Base-by-base conservation (phyloP, 805 yeast species). In the Candida nanaspora region DNA sequence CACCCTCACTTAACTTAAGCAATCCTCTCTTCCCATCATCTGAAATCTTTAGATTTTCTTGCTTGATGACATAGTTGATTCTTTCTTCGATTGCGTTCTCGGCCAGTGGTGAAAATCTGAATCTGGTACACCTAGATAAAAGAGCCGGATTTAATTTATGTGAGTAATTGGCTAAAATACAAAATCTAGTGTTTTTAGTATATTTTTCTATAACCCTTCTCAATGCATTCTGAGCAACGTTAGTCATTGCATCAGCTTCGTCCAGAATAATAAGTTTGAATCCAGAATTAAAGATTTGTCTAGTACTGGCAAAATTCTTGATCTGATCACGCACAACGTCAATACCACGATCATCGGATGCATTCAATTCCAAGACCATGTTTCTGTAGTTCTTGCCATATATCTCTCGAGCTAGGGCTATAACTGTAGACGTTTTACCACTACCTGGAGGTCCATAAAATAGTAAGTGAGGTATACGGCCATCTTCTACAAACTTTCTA, bases 391-490 rank as follows among this genome's bases (percentile, higher is more conserved):
- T 76, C 15, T 72, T 65, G 2, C 98, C 99, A 56, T 83, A 89
- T 8, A 89, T 76, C 54, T 88, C 96, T 42, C 78, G 70, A 1
- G 97, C 96, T 43, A 89, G 63, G 1, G 97, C 96, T 19, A 83
- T 73, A 48, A 87, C 82, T 3, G 95, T 86, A 3, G 95, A 83
- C 0, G 96, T 87, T 59, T 87, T 87, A 49, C 96, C 96, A 0
- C 95, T 87, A 18, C 96, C 96, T 15, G 96, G 96, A 1, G 96
- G 95, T 0, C 96, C 97, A 60, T 93, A 93, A 63, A 93, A 93
- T 39, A 93, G 69, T 49, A 93, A 65, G 64, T 93, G 98, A 2
- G 98, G 98, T 29, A 91, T 68, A 50, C 78, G 78, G 10, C 93
- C 89, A 45, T 82, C 86, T 45, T 78, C 74, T 15, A 89, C 88